phyloP scores from a whole-genome alignment of 176 grass and related monocot species.

The Bolboschoenus planiculmis region DNA sequence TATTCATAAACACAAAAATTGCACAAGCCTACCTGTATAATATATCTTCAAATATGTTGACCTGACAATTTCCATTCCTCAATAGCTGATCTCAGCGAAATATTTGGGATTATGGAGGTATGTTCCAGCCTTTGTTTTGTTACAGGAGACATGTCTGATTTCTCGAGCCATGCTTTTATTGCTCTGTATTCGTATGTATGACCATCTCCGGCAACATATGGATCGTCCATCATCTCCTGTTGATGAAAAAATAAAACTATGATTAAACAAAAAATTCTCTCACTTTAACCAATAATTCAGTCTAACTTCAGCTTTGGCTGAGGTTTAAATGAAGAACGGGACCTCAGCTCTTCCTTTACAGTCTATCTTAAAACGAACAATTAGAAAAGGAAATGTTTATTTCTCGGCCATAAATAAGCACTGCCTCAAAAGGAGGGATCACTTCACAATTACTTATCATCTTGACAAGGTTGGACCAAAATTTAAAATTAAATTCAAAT shows the following conservation, averaged over 20 bases:
- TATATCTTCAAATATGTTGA: slow-evolving; percentile 18
- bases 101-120: slow-evolving; percentile 62
- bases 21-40: background rate
- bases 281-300: background rate
- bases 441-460: background rate
- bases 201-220: slow-evolving; percentile 77
- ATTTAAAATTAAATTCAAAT: too few relatives aligned
- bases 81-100: slow-evolving; percentile 61
- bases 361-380: background rate
- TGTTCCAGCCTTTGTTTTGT: slow-evolving; percentile 43
- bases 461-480: background rate
- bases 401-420: background rate
- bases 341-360: background rate
- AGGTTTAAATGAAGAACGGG: too few relatives aligned
- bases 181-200: slow-evolving; percentile 76
- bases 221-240: slow-evolving; percentile 81
- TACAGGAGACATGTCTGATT: slow-evolving; percentile 54
- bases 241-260: slow-evolving; percentile 6
- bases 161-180: slow-evolving; percentile 71
- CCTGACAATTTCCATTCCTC: slow-evolving; percentile 63
- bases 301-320: background rate
- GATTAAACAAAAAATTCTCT: background rate
- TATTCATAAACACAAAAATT: background rate
- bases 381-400: background rate
- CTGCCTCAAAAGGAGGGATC: background rate